These are phyloP conservation scores for Ganoderma meredithae DNA, from an alignment of 1,284 basidiomycete genomes.

Conservation along the genomic window DNA sequence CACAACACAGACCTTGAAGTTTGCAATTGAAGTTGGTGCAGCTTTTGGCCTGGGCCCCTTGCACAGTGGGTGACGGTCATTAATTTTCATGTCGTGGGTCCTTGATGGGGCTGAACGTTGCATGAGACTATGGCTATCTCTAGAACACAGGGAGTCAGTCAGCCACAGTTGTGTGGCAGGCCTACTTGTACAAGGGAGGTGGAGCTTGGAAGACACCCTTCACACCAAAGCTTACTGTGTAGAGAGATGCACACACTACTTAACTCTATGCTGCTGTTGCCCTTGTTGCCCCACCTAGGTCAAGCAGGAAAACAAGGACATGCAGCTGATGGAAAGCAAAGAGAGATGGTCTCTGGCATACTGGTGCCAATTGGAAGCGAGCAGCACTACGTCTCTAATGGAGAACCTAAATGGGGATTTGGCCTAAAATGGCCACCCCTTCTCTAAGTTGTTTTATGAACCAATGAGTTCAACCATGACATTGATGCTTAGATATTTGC, in stretches of 20 bases:
- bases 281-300: background rate
- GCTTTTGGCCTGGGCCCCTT: background rate
- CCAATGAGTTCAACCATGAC: background rate
- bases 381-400: background rate
- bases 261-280: too few relatives aligned
- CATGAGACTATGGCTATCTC: background rate
- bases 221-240: background rate
- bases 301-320: background rate
- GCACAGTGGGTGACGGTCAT: background rate
- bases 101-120: background rate
- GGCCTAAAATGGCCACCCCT: background rate
- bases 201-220: background rate
- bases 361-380: background rate
- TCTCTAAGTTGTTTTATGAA: background rate
- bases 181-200: background rate
- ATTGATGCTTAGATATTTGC: background rate
- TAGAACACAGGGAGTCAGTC: background rate
- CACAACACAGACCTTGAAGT: background rate
- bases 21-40: background rate
- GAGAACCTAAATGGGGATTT: background rate
- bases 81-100: background rate
- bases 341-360: background rate
- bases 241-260: background rate
- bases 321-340: background rate
- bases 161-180: background rate